These are phyloP conservation scores for Leccinum griseonigrum DNA, from an alignment of 1,284 basidiomycete species.

Conservation along the genomic window DNA sequence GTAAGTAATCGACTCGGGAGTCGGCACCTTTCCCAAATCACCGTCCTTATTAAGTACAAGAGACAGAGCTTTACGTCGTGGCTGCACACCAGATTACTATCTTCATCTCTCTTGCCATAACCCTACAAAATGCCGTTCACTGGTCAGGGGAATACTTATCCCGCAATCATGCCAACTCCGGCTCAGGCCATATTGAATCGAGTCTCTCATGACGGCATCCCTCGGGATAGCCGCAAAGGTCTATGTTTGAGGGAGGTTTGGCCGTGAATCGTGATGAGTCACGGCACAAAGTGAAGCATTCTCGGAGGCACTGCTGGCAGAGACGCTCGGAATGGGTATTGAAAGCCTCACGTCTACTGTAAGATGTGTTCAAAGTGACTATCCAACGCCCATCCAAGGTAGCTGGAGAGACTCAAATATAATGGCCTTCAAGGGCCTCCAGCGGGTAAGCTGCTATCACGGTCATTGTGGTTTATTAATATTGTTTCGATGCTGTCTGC, in stretches of 20 bases:
- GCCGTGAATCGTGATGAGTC: neutral
- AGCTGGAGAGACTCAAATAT: neutral
- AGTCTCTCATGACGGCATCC: neutral
- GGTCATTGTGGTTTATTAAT: neutral
- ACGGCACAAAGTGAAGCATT: neutral
- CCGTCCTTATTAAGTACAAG: neutral
- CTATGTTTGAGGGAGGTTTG: neutral
- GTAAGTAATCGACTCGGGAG: neutral
- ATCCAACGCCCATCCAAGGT: neutral
- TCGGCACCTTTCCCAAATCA: neutral
- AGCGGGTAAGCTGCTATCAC: neutral
- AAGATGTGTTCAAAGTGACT: neutral
- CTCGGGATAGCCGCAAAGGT: neutral
- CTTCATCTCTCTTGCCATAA: neutral
- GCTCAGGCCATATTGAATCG: neutral
- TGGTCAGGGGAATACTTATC: neutral
- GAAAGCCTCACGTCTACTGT: neutral
- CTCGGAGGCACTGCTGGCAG: neutral
- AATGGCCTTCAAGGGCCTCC: neutral
- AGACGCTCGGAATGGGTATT: neutral
- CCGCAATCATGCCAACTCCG: neutral
- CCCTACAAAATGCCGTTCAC: slow-evolving; percentile 4
- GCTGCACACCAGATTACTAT: neutral
- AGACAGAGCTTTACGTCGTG: neutral
- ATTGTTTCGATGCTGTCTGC: neutral